Evolutionary conservation across 1,284 basidiomycete genomes (phyloP), one percentile per base, ranked within the genome.

Genomic region (Ceratobasidium sp.): DNA sequence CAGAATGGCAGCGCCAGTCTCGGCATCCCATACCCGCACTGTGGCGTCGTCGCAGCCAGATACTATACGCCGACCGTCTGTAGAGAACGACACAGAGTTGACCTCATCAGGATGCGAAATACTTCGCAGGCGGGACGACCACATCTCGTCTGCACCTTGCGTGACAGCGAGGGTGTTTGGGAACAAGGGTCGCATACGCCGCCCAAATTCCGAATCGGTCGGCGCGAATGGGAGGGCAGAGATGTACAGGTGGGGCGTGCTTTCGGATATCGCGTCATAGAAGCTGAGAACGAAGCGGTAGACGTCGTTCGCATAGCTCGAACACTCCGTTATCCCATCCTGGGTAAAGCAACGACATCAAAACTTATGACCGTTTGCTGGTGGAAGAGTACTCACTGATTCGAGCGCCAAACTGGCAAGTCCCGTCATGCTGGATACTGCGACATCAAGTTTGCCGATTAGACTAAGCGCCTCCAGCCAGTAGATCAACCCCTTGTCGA

Each of bases 231-330:
- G 6, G 7, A 61, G 37, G 9, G 58, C 58, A 22, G 58, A 61
- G 6, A 39, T 6, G 34, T 61, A 61, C 6, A 61, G 37, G 31
- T 61, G 58, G 16, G 58, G 58, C 2, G 37, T 61, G 39, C 58
- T 61, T 24, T n/a, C 16, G 31, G 37, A n/a, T 39, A 61, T 41
- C 14, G 58, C 31, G 24, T 61, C 58, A 19, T 61, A 61, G 34
- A 61, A 61, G 19, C 19, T 43, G 16, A 41, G 58, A 22, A 43
- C 24, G 22, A 61, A n/a, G n/a, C n/a, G n/a, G n/a, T n/a, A n/a
- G n/a, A n/a, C n/a, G n/a, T n/a, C n/a, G n/a, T n/a, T n/a, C 9
- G 56, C 56, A 34, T 39, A 58, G 27, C 16, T 27, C 31, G 58
- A 61, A 19, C 29, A 56, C 3, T 31, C 29, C 3, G 22, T 24